Conservation (phyloP, 1,284 basidiomycete genomes). For the Polyporus tsugae region DNA sequence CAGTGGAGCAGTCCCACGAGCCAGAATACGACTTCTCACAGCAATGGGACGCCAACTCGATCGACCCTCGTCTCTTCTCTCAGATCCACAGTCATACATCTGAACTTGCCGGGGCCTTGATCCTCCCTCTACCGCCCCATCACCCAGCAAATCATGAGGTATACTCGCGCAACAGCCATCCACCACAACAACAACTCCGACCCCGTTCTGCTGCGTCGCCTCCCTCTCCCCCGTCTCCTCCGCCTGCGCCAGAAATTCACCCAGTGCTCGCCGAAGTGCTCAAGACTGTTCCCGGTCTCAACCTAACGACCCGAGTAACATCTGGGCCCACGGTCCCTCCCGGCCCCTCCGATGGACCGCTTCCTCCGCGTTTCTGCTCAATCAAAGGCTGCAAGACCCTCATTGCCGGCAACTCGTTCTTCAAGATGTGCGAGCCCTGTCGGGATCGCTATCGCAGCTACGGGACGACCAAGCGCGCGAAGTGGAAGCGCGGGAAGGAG, state of each 20-base stretch:
- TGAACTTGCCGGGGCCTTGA: conserved; percentile 39
- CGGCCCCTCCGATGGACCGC: conserved; percentile 25
- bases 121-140: conserved; percentile 21
- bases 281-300: conserved; percentile 27
- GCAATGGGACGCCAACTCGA: conserved; percentile 35
- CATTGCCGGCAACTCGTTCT: conserved; percentile 51
- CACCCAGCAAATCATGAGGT: conserved; percentile 9
- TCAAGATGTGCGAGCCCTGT: conserved; percentile 64
- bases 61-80: conserved; percentile 40
- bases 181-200: conserved; percentile 11
- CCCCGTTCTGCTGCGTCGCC: background rate
- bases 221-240: conserved; percentile 20
- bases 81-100: conserved; percentile 30
- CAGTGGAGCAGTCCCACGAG: conserved; percentile 14
- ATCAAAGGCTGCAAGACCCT: conserved; percentile 62
- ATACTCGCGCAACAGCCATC: conserved; percentile 13
- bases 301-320: conserved; percentile 28
- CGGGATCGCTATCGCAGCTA: conserved; percentile 58
- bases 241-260: conserved; percentile 27
- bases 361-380: conserved; percentile 52
- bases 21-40: conserved; percentile 25
- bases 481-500: conserved; percentile 58
- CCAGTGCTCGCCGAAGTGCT: conserved; percentile 30
- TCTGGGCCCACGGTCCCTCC: conserved; percentile 31
- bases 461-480: conserved; percentile 61